Percentiles rank a stretch among this genome's conserved stretches.
Conservation (phyloP, 441 rosid genomes). For the Corymbia calophylla region DNA sequence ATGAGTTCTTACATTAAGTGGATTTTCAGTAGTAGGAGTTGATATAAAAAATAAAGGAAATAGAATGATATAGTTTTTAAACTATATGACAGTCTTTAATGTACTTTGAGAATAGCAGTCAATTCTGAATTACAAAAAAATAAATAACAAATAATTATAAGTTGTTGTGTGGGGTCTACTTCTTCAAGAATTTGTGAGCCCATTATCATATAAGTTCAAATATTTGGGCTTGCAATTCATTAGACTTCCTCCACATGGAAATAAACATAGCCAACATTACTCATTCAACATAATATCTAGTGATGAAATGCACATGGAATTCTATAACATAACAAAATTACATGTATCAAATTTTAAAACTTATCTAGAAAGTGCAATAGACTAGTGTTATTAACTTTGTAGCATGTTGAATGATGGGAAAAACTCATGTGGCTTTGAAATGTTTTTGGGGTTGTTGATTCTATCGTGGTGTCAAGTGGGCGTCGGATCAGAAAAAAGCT, state of each 20-base stretch:
- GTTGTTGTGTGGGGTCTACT: too few species aligned
- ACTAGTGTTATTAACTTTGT: too few species aligned
- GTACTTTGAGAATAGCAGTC: too few species aligned
- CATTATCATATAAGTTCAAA: not conserved
- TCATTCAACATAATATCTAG: not conserved
- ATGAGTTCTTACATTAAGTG: too few species aligned
- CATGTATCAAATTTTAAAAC: not conserved
- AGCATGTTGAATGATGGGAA: not conserved
- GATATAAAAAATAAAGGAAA: too few species aligned
- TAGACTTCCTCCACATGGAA: not conserved
- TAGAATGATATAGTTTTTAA: too few species aligned
- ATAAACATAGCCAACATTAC: not conserved
- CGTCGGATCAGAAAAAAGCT: not conserved
- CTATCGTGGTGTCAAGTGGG: not conserved
- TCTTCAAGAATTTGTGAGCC: too few species aligned
- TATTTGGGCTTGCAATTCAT: not conserved
- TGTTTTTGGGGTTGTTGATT: not conserved
- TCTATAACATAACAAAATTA: not conserved
- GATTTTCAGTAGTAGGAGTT: too few species aligned
- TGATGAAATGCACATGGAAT: not conserved
- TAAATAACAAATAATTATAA: too few species aligned
- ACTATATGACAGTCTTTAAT: too few species aligned
- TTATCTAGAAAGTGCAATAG: too few species aligned
- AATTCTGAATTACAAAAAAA: too few species aligned
- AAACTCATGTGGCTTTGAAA: not conserved